Conservation (phyloP, 2,329 filamentous ascomycete genomes). For the Paecilomyces sp. region DNA sequence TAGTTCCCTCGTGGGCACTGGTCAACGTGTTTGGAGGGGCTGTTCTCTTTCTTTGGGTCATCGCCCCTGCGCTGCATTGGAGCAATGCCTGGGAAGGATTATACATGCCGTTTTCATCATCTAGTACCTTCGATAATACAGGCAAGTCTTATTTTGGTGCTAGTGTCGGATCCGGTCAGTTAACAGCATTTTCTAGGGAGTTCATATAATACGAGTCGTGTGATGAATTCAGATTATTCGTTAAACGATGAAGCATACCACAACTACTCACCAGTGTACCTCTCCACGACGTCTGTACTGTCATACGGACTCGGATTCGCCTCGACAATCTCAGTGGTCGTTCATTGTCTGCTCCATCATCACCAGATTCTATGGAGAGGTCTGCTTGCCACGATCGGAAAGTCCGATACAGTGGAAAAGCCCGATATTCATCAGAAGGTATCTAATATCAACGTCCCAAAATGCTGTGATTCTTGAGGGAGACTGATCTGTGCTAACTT, state of each 20-base stretch:
- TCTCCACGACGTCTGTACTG: slow-evolving; percentile 61
- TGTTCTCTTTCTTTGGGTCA: slow-evolving; percentile 54
- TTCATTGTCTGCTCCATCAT: slow-evolving; percentile 57
- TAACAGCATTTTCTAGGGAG: not conserved
- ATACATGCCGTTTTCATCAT: slow-evolving; percentile 50
- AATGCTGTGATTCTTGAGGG: not conserved
- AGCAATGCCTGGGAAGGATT: slow-evolving; percentile 56
- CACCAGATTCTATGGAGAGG: slow-evolving; percentile 56
- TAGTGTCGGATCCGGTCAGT: not conserved
- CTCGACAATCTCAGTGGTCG: slow-evolving; percentile 56
- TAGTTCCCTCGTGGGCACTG: slow-evolving; percentile 63
- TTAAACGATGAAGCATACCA: slow-evolving; percentile 20
- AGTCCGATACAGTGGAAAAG: slow-evolving; percentile 43
- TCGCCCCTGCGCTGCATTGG: slow-evolving; percentile 55
- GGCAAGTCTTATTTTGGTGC: not conserved
- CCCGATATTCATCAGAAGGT: slow-evolving; percentile 43
- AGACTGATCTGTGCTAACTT: not conserved
- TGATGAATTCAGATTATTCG: slow-evolving; percentile 18
- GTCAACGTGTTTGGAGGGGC: slow-evolving; percentile 62
- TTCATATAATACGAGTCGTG: slow-evolving; percentile 18
- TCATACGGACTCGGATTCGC: slow-evolving; percentile 63
- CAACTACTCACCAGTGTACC: slow-evolving; percentile 43
- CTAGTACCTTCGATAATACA: slow-evolving; percentile 6
- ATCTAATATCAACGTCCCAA: not conserved
- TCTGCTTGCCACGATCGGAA: slow-evolving; percentile 33